These are phyloP conservation scores for Themeda triandra DNA, from an alignment of 176 grass and related monocot genomes.

Conservation along the genomic window DNA sequence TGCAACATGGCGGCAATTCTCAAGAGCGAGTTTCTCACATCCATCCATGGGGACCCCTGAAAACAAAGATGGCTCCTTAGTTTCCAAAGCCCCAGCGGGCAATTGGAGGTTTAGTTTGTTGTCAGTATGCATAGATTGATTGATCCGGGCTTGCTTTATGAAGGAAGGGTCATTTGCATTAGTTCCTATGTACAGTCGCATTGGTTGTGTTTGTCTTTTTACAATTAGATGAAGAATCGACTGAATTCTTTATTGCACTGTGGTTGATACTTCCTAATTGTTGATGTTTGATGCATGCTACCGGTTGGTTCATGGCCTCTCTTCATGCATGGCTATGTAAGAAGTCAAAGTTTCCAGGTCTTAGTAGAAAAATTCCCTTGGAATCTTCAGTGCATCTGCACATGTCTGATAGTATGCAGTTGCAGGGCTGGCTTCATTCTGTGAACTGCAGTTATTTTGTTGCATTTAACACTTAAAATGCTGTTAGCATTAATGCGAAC, in stretches of 20 bases:
- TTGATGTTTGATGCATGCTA: not conserved
- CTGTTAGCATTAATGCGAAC: not conserved
- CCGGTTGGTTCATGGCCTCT: not conserved
- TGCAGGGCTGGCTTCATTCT: constrained; percentile 11
- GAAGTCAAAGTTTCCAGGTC: not conserved
- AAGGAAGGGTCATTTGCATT: not conserved
- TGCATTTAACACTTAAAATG: not conserved
- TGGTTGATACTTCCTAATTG: not conserved
- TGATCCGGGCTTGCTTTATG: not conserved
- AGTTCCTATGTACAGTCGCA: not conserved
- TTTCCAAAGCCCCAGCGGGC: no score
- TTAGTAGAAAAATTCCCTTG: not conserved
- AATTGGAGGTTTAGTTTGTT: no score
- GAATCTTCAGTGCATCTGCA: not conserved
- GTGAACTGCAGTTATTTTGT: not conserved
- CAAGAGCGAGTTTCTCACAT: no score
- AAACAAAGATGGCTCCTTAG: no score
- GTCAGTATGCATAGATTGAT: not conserved
- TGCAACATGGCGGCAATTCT: no score
- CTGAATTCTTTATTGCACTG: not conserved
- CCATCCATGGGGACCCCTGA: no score
- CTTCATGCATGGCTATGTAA: not conserved
- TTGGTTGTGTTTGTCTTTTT: not conserved
- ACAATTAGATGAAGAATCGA: not conserved
- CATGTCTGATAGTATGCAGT: not conserved